These are phyloP conservation scores for Trichosporon asahii DNA, from an alignment of 1,284 basidiomycete species.

Conservation along the genomic window DNA sequence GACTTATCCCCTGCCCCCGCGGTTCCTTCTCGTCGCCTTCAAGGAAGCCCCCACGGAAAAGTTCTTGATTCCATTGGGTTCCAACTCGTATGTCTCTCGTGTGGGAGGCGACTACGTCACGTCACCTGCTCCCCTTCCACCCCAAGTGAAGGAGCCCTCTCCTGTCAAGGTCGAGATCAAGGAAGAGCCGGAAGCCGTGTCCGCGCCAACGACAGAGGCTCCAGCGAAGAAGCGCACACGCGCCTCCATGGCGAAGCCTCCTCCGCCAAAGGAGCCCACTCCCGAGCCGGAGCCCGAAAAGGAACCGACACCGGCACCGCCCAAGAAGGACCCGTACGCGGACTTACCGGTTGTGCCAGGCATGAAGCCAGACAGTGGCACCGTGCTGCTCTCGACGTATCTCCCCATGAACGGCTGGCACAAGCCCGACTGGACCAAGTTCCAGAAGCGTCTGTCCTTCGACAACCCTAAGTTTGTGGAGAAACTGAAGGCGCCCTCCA, in stretches of 20 bases:
- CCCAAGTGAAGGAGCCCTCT: neutral
- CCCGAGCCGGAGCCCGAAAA: slow-evolving; percentile 12
- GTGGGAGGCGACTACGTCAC: slow-evolving; percentile 43
- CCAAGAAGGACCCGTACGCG: slow-evolving; percentile 14
- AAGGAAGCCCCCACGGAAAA: slow-evolving; percentile 46
- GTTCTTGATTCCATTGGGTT: slow-evolving; percentile 41
- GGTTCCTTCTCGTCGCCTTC: slow-evolving; percentile 46
- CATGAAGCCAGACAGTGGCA: slow-evolving; percentile 31
- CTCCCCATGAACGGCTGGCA: slow-evolving; percentile 33
- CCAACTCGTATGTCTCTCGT: slow-evolving; percentile 38
- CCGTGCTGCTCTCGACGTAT: slow-evolving; percentile 40
- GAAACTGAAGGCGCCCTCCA: slow-evolving; percentile 10
- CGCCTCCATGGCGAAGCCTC: slow-evolving; percentile 18
- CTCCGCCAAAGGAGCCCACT: slow-evolving; percentile 10
- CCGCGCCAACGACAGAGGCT: neutral
- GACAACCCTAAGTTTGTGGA: slow-evolving; percentile 32
- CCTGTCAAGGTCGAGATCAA: neutral
- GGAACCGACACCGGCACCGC: slow-evolving; percentile 11
- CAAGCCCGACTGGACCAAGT: slow-evolving; percentile 34
- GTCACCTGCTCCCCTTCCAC: slow-evolving; percentile 18
- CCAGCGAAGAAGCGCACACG: slow-evolving; percentile 23
- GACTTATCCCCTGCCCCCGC: slow-evolving; percentile 34
- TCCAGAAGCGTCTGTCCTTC: slow-evolving; percentile 37
- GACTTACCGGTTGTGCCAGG: slow-evolving; percentile 33
- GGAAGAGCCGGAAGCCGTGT: neutral